Evolutionary conservation across 805 yeast species (phyloP).

Genomic region (Grigorovia jiainica): DNA sequence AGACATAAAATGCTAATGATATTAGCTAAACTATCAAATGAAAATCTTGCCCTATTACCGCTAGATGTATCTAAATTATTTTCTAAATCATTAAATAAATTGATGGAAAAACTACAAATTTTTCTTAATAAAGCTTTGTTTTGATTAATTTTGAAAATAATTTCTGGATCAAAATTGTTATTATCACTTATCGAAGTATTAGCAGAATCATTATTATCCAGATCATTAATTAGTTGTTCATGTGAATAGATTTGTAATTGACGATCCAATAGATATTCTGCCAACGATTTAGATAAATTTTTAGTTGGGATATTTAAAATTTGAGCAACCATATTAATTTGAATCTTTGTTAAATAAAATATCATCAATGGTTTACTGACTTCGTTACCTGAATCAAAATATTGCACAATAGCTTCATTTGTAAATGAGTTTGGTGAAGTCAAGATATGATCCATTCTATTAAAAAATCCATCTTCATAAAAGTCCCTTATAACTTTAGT

Average conservation of each 20-base stretch:
- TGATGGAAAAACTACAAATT: conserved; percentile 23
- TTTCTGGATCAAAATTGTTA: conserved; percentile 12
- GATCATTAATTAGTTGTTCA: conserved; percentile 2
- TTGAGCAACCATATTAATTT: conserved; percentile 10
- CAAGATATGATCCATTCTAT: conserved; percentile 12
- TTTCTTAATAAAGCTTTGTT: conserved; percentile 22
- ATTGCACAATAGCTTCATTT: conserved; percentile 24
- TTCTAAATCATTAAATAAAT: conserved; percentile 11
- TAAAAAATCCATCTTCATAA: conserved; percentile 11
- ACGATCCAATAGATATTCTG: conserved; percentile 6
- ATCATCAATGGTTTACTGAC: conserved; percentile 19
- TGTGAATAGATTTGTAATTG: conserved; percentile 4
- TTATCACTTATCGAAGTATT: conserved; percentile 15
- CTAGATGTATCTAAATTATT: conserved; percentile 14
- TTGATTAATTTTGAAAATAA: conserved; percentile 18
- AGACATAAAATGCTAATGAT: conserved; percentile 26
- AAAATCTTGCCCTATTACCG: conserved; percentile 11
- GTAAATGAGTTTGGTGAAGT: conserved; percentile 12
- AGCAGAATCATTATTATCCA: background rate
- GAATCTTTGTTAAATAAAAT: conserved; percentile 16
- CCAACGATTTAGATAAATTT: conserved; percentile 1
- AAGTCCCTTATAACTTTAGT: conserved; percentile 8
- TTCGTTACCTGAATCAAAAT: conserved; percentile 23
- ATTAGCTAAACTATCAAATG: conserved; percentile 32
- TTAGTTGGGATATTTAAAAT: conserved; percentile 7